These are phyloP conservation scores for Endotrypanum monterogeii DNA, from an alignment of 208 protist genomes.

Conservation along the genomic window DNA sequence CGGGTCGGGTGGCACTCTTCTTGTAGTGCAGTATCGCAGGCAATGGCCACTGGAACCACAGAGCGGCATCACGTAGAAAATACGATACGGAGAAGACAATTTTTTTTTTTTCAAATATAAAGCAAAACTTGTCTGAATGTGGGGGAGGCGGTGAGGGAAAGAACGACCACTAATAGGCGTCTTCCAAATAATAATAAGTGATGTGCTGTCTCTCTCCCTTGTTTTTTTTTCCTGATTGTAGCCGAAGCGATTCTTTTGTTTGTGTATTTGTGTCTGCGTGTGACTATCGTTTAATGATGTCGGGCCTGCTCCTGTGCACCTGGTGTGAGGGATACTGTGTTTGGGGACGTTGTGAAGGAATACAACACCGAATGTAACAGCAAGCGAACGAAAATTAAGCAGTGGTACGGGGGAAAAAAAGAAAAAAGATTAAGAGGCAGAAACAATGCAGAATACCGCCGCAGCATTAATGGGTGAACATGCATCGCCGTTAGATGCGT, in stretches of 20 bases:
- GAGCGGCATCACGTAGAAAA: neutral
- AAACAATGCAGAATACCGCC: neutral
- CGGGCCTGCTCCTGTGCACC: too few species aligned
- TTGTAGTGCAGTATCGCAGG: conserved; percentile 46
- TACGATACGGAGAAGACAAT: neutral
- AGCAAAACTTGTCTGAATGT: neutral
- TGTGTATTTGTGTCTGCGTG: too few species aligned
- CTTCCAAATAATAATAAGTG: too few species aligned
- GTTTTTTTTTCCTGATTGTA: too few species aligned
- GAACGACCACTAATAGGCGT: too few species aligned
- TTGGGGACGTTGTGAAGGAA: too few species aligned
- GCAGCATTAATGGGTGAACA: neutral
- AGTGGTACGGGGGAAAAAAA: neutral
- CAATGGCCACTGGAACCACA: conserved; percentile 24
- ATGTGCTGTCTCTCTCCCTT: too few species aligned
- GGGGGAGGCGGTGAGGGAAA: neutral
- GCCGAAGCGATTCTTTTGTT: too few species aligned
- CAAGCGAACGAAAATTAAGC: neutral
- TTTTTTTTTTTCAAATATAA: too few species aligned
- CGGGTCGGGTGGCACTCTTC: conserved; percentile 55
- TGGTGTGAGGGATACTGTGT: too few species aligned
- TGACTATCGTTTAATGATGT: too few species aligned
- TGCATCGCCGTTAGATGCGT: neutral
- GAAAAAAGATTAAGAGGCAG: neutral
- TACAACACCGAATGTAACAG: neutral